phyloP scores from a whole-genome alignment of 2,329 filamentous ascomycete species.

The Aspergillus tamarii region DNA sequence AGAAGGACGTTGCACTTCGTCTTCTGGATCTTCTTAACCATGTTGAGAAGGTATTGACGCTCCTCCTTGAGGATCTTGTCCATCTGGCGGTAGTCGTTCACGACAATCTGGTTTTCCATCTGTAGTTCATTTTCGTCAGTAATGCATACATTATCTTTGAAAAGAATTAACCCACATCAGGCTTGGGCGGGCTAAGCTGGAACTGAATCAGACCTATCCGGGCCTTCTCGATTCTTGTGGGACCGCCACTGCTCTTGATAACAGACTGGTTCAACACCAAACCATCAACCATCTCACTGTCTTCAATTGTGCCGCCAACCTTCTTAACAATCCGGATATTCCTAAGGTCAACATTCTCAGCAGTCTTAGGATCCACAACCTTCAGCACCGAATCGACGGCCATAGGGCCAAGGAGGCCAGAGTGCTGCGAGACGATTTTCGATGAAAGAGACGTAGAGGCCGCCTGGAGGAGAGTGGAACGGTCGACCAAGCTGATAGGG shows the following conservation, averaged over 20 bases:
- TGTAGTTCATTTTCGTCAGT: constrained; percentile 40
- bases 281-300: constrained; percentile 95
- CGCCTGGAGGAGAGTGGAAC: constrained; percentile 87
- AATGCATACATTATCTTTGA: background rate
- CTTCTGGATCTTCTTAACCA: constrained; percentile 99
- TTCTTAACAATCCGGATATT: constrained; percentile 98
- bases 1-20: constrained; percentile 98
- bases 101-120: constrained; percentile 99
- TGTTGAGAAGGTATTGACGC: constrained; percentile 94
- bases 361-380: constrained; percentile 92
- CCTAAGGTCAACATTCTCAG: constrained; percentile 93
- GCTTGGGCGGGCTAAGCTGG: constrained; percentile 96
- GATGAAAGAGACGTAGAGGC: constrained; percentile 96
- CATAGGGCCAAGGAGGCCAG: constrained; percentile 93
- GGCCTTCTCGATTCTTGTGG: constrained; percentile 93
- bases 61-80: constrained; percentile 99
- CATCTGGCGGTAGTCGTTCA: constrained; percentile 99
- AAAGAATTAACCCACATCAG: constrained; percentile 67
- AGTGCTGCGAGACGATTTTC: constrained; percentile 98
- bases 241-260: constrained; percentile 90
- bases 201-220: constrained; percentile 97
- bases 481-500: constrained; percentile 86
- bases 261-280: constrained; percentile 90
- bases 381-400: constrained; percentile 95
- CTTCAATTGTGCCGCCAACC: constrained; percentile 95